Evolutionary conservation across 208 protist genomes (phyloP).

Genomic region (Leptomonas pyrrhocoris): DNA sequence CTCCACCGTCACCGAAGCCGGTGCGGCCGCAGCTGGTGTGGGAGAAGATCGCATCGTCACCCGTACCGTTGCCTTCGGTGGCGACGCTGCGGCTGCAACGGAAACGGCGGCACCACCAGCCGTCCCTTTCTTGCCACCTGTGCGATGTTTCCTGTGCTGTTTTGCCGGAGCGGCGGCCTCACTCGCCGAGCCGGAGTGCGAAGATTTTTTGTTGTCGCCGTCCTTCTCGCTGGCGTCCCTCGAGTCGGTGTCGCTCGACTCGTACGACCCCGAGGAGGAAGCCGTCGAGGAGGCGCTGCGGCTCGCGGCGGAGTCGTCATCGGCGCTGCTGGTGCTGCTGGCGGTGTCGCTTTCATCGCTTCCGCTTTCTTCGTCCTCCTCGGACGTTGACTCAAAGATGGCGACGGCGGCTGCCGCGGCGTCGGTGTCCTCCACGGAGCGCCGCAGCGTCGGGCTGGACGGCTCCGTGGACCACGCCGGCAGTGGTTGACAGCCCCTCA

Average conservation of each 20-base stretch:
- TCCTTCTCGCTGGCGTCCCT: conserved; percentile 4
- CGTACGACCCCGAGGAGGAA: conserved; percentile 6
- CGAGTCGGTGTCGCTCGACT: conserved; percentile 15
- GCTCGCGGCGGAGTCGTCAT: background rate
- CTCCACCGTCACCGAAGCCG: background rate
- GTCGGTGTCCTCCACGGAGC: conserved; percentile 21
- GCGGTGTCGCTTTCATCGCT: conserved; percentile 15
- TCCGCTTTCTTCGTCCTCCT: conserved; percentile 16
- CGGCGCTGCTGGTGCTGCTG: conserved; percentile 11
- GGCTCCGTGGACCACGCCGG: conserved; percentile 53
- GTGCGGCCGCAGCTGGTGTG: background rate
- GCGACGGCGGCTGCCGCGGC: conserved; percentile 21
- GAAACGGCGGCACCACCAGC: background rate
- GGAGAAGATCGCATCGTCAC: conserved; percentile 11
- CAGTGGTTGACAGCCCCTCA: conserved; percentile 52
- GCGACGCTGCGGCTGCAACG: background rate
- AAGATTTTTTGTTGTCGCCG: background rate
- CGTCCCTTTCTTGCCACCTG: background rate
- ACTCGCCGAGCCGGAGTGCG: background rate
- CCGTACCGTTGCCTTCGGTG: conserved; percentile 12
- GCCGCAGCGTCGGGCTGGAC: conserved; percentile 44
- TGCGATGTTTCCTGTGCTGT: background rate
- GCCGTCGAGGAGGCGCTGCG: conserved; percentile 8
- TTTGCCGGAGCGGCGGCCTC: background rate
- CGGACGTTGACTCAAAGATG: conserved; percentile 21